Conservation (phyloP, 352 stramenopile species). For the Bremia lactucae region DNA sequence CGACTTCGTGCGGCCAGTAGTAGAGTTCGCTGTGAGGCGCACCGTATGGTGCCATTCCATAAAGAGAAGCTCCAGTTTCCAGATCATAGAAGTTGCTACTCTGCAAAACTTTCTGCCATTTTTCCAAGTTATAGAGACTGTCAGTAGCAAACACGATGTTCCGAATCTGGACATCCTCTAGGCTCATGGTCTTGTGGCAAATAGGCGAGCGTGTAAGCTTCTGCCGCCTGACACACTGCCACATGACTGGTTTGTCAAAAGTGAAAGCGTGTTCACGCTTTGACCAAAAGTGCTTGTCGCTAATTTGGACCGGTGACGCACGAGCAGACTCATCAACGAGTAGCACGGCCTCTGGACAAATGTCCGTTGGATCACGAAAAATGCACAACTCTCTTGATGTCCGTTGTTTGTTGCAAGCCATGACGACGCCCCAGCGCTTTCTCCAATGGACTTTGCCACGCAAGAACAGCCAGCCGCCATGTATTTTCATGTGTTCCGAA, state of each 20-base stretch:
- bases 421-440: slow-evolving; percentile 41
- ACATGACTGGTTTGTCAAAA: slow-evolving; percentile 30
- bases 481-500: slow-evolving; percentile 35
- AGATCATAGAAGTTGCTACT: slow-evolving; percentile 21
- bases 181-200: slow-evolving; percentile 32
- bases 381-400: slow-evolving; percentile 42
- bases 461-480: slow-evolving; percentile 48
- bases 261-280: slow-evolving; percentile 31
- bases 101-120: slow-evolving; percentile 27
- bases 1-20: slow-evolving; percentile 30
- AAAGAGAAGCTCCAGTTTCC: slow-evolving; percentile 6
- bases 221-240: slow-evolving; percentile 21
- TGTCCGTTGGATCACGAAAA: slow-evolving; percentile 23
- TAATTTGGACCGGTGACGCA: slow-evolving; percentile 14
- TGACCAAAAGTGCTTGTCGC: slow-evolving; percentile 24
- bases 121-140: slow-evolving; percentile 16
- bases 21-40: slow-evolving; percentile 16
- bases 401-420: slow-evolving; percentile 42
- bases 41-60: slow-evolving; percentile 7
- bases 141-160: slow-evolving; percentile 33
- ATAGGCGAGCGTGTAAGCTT: slow-evolving; percentile 32
- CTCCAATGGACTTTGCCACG: slow-evolving; percentile 44
- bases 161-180: slow-evolving; percentile 24
- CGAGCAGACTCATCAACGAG: slow-evolving; percentile 25
- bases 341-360: slow-evolving; percentile 22